Percentiles rank a stretch among this genome's conserved stretches.
Conservation (phyloP, 208 protist species). For the Lotmaria passim region DNA sequence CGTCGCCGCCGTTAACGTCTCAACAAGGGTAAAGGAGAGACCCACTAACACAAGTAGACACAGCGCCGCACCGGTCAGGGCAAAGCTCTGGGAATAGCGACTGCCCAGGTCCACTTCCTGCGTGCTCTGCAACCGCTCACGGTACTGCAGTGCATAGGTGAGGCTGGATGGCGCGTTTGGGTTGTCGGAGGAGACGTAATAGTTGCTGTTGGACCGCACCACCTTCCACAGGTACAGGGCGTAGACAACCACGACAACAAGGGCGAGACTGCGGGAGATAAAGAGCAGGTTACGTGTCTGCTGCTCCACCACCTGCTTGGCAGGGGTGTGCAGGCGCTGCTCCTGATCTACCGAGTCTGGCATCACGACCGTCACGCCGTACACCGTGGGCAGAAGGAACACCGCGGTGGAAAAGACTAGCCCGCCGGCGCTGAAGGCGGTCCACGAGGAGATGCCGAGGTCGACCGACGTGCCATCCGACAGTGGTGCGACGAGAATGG, state of each 20-base stretch:
- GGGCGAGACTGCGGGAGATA: conserved; percentile 43
- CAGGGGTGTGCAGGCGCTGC: conserved; percentile 4
- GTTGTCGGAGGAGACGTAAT: conserved; percentile 43
- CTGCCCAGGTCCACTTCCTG: conserved; percentile 23
- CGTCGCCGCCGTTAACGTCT: conserved; percentile 37
- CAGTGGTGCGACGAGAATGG: conserved; percentile 45
- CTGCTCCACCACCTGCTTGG: conserved; percentile 18
- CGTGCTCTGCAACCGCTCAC: conserved; percentile 28
- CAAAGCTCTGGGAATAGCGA: conserved; percentile 45
- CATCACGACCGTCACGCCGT: conserved; percentile 33
- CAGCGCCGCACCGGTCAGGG: conserved; percentile 26
- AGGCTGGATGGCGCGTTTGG: conserved; percentile 45
- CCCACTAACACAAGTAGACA: conserved; percentile 17
- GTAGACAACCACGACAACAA: conserved; percentile 41
- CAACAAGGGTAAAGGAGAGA: conserved; percentile 40
- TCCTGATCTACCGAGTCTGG: conserved; percentile 22
- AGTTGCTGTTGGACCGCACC: conserved; percentile 44
- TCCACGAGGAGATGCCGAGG: conserved; percentile 44
- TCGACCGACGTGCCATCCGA: conserved; percentile 27
- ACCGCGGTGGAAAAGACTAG: conserved; percentile 45
- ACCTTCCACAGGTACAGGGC: conserved; percentile 41
- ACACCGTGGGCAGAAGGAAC: conserved; percentile 64
- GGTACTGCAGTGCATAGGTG: conserved; percentile 49
- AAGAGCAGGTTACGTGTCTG: conserved; percentile 31
- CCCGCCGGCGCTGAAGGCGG: conserved; percentile 40